Base-by-base conservation (phyloP, 129 eudicot genomes). In the Gnaphalium uliginosum region DNA sequence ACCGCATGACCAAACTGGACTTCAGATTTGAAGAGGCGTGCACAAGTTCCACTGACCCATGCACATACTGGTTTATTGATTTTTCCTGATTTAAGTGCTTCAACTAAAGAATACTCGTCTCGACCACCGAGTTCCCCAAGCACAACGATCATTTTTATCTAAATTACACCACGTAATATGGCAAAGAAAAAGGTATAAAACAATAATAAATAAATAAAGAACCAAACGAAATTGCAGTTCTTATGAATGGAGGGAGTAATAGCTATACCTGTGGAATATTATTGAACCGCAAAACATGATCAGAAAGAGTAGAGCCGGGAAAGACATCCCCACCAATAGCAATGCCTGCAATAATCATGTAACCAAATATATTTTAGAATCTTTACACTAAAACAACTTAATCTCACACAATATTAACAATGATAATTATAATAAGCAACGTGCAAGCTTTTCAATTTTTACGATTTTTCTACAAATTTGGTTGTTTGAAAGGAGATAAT, bases 321-420 rank as follows among this genome's bases (percentile, higher is more conserved):
- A 95, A 95, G 70, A 95, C 99, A 89, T 95, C 99, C 64, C 99
- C 99, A 81, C 99, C 99, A 81, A 95, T 95, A 66, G 99, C 97
- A 86, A 95, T 91, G 48, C 99, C 99, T 94, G 66, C 56, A 67
- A 62, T 39, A 63, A 54, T 48, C 19, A 63, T 63, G 17, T 13
- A 14, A 5, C 69, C 69, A 30, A 14, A 29, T 29, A 64, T n/a
- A 10, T 58, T 8, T 58, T 58, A 9, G 25, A 3, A 22, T 58
- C 46, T 58, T 22, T 59, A 21, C 29, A 22, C 1, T 58, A 22
- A 22, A 60, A 25, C 11, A 60, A 60, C 7, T 14, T 25, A 4
- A 60, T 60, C 27, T 60, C 14, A 25, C 18, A 60, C 66, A 23
- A 60, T 24, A 60, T 10, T 60, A 60, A 60, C 2, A 24, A 6